Evolutionary conservation across 352 stramenopile genomes (phyloP).

Genomic region (Phytophthora hibernalis): DNA sequence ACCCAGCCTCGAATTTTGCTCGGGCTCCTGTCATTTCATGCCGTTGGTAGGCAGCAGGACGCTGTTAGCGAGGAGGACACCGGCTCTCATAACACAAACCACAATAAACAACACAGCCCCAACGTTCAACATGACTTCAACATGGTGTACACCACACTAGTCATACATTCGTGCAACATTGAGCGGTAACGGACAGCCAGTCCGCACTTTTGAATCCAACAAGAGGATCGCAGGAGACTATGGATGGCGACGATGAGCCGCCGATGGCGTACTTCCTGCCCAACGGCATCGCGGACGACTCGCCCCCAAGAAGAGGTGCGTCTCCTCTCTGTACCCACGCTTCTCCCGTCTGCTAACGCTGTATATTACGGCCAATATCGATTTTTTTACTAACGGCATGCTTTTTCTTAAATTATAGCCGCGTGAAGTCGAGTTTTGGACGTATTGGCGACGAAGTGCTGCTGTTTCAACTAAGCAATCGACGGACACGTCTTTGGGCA

Average conservation of each 20-base stretch:
- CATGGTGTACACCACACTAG: constrained; percentile 7
- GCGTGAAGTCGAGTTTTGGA: constrained; percentile 50
- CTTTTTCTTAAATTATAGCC: constrained; percentile 18
- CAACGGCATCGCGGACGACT: constrained; percentile 87
- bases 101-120: constrained; percentile 53
- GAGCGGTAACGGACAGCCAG: constrained; percentile 18
- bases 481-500: background rate
- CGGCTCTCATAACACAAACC: constrained; percentile 19
- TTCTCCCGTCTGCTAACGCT: background rate
- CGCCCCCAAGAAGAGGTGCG: constrained; percentile 70
- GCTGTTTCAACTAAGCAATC: constrained; percentile 2
- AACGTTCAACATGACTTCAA: constrained; percentile 11
- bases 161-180: constrained; percentile 17
- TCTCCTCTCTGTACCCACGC: constrained; percentile 3
- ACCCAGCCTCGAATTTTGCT: constrained; percentile 4
- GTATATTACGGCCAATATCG: constrained; percentile 12
- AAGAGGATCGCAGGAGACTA: constrained; percentile 20
- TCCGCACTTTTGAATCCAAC: constrained; percentile 4
- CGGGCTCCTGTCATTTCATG: background rate
- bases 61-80: constrained; percentile 27
- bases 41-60: constrained; percentile 10
- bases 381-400: constrained; percentile 6
- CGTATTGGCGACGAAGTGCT: constrained; percentile 45
- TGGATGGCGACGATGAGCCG: constrained; percentile 65
- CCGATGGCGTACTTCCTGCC: constrained; percentile 85